These are phyloP conservation scores for Abelmoschus esculentus DNA, from an alignment of 345 rosid species.

Conservation along the genomic window DNA sequence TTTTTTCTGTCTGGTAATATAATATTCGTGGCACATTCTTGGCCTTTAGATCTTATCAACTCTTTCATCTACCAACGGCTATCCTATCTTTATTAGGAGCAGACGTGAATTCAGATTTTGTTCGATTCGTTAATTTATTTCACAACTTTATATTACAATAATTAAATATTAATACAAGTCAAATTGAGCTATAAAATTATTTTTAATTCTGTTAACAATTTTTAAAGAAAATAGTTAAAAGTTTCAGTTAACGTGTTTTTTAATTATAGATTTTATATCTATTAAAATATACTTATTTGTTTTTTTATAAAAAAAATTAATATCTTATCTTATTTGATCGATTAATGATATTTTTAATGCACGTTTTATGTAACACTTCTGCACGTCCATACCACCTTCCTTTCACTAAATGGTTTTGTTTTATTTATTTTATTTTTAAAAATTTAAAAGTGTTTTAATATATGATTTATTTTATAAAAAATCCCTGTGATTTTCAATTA, in stretches of 20 bases:
- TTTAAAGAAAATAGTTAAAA: no score
- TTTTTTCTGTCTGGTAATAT: background rate
- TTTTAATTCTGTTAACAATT: background rate
- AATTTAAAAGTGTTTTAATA: no score
- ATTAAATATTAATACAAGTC: background rate
- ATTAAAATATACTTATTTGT: no score
- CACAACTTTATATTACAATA: background rate
- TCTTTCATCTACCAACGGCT: background rate
- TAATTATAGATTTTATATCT: no score
- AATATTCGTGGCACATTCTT: background rate
- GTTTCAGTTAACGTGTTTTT: no score
- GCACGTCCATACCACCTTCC: background rate
- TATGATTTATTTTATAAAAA: no score
- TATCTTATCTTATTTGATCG: no score
- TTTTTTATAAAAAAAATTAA: no score
- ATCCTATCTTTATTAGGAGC: background rate
- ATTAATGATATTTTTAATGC: no score
- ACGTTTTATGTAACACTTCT: background rate
- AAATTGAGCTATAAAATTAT: background rate
- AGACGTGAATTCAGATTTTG: background rate
- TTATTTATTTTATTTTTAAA: background rate
- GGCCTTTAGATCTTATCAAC: background rate
- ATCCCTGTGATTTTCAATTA: slow-evolving; percentile 26
- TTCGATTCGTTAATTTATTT: background rate
- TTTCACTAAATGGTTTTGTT: background rate